These are phyloP conservation scores for Fraxinus angustifolia DNA, from an alignment of 305 asterid genomes.

Conservation along the genomic window DNA sequence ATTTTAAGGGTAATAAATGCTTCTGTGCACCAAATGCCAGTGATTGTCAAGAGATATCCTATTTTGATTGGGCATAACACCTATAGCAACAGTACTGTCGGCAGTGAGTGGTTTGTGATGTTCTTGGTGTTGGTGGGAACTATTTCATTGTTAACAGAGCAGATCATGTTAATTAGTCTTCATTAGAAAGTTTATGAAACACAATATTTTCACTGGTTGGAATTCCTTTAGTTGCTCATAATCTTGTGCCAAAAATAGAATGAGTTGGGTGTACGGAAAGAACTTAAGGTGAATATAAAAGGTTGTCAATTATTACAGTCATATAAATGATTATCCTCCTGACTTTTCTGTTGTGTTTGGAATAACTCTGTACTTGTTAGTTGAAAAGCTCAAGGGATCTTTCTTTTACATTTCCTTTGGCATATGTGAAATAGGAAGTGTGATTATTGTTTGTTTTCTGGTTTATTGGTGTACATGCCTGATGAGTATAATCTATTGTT, in stretches of 20 bases:
- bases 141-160: neutral
- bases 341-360: neutral
- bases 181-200: neutral
- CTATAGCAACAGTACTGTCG: neutral
- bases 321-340: neutral
- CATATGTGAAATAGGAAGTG: neutral
- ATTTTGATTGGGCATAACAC: neutral
- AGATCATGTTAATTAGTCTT: neutral
- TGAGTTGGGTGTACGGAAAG: neutral
- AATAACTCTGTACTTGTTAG: neutral
- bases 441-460: neutral
- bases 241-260: neutral
- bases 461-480: slow-evolving; percentile 1
- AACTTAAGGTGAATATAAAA: neutral
- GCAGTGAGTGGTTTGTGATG: neutral
- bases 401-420: neutral
- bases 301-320: neutral
- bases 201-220: neutral
- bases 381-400: neutral
- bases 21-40: neutral
- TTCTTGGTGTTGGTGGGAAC: neutral
- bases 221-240: neutral
- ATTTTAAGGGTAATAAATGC: neutral
- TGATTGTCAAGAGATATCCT: neutral
- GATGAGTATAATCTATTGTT: neutral